Evolutionary conservation across 441 rosid genomes (phyloP).

Genomic region (Populus trichocarpa): DNA sequence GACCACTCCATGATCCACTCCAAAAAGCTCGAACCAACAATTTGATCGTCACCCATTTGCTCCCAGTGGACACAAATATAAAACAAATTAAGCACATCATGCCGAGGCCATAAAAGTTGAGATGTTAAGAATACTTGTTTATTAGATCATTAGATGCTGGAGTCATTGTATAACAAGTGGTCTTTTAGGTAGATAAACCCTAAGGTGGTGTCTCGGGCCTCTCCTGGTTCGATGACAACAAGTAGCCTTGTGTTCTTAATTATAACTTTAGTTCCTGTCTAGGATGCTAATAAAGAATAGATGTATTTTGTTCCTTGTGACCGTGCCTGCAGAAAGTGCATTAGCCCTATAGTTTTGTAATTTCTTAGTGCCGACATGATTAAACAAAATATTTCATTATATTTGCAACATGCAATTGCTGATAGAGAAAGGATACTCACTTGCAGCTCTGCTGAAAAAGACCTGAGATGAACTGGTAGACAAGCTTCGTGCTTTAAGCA

Average conservation of each 20-base stretch:
- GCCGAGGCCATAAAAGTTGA: background rate
- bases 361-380: background rate
- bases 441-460: background rate
- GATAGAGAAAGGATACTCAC: background rate
- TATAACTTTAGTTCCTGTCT: background rate
- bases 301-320: background rate
- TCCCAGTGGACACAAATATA: too few relatives aligned
- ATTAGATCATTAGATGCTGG: background rate
- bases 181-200: background rate
- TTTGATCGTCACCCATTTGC: background rate
- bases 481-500: background rate
- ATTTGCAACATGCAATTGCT: background rate
- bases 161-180: background rate
- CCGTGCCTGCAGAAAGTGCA: background rate
- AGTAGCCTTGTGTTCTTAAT: background rate
- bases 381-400: background rate
- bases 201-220: background rate
- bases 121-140: background rate
- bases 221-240: background rate
- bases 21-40: background rate
- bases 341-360: background rate
- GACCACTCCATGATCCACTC: background rate
- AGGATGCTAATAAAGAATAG: background rate
- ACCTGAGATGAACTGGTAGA: background rate
- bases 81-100: too few relatives aligned